Conservation (phyloP, 768 basidiomycete species). For the Suillus alpinus region DNA sequence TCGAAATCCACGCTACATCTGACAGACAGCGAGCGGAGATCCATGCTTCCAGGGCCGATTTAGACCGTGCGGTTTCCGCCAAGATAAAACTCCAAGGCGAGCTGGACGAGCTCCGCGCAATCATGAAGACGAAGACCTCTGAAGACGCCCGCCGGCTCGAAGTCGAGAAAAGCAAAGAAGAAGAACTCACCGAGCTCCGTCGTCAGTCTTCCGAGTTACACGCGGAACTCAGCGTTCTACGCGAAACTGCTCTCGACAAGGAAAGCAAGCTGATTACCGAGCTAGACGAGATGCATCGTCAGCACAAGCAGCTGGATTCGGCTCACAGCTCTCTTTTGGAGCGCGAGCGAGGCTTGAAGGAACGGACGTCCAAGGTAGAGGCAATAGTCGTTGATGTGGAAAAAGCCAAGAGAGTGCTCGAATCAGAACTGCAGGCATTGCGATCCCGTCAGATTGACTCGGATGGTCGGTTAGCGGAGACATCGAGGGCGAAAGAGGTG, state of each 20-base stretch:
- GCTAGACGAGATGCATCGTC: conserved; percentile 58
- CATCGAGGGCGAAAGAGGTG: conserved; percentile 73
- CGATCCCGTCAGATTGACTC: conserved; percentile 65
- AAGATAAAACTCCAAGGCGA: conserved; percentile 73
- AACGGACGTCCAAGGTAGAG: conserved; percentile 49
- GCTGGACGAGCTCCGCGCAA: conserved; percentile 79
- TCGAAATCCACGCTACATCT: conserved; percentile 68
- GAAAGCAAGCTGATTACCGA: conserved; percentile 78
- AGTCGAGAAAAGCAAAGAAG: conserved; percentile 84
- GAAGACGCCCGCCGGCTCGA: conserved; percentile 84
- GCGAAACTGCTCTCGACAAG: conserved; percentile 56
- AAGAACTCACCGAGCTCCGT: conserved; percentile 75
- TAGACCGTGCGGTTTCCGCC: conserved; percentile 41
- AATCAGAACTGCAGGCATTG: conserved; percentile 72
- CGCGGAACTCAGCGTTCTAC: conserved; percentile 63
- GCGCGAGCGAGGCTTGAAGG: conserved; percentile 51
- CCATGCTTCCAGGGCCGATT: conserved; percentile 53
- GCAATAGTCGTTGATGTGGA: conserved; percentile 55
- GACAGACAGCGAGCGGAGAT: conserved; percentile 65
- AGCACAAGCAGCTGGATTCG: conserved; percentile 56
- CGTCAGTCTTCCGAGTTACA: conserved; percentile 58
- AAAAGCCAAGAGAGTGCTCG: conserved; percentile 61
- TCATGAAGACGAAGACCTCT: conserved; percentile 80
- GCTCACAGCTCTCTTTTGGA: conserved; percentile 66
- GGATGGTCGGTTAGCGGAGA: conserved; percentile 62